These are phyloP conservation scores for Clarireedia homoeocarpa DNA, from an alignment of 2,329 filamentous ascomycete species.

Conservation along the genomic window DNA sequence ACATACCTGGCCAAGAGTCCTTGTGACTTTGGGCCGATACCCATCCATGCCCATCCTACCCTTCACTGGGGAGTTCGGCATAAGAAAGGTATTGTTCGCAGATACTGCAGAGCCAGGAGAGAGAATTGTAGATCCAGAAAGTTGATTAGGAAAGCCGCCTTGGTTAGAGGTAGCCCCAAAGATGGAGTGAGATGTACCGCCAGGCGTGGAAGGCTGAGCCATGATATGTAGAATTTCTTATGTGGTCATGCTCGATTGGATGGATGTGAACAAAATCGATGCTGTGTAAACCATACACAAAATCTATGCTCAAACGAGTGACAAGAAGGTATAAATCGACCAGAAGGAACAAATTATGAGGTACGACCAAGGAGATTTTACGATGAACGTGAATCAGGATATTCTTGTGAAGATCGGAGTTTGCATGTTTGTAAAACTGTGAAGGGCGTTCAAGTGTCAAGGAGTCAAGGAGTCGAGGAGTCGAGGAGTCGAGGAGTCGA, in stretches of 20 bases:
- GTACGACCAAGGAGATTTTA: not conserved
- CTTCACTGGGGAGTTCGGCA: slow-evolving; percentile 77
- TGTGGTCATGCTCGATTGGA: slow-evolving; percentile 15
- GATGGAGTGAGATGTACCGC: slow-evolving; percentile 35
- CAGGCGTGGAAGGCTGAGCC: slow-evolving; percentile 39
- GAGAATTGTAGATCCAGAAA: slow-evolving; percentile 13
- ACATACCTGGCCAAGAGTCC: slow-evolving; percentile 56
- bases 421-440: not conserved
- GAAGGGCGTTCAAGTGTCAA: no score
- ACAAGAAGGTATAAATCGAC: not conserved
- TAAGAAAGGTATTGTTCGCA: slow-evolving; percentile 77
- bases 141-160: slow-evolving; percentile 12
- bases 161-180: slow-evolving; percentile 36
- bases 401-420: not conserved
- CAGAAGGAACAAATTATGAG: not conserved
- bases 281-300: slow-evolving; percentile 7
- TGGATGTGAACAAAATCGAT: not conserved
- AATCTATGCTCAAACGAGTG: not conserved
- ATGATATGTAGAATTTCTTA: slow-evolving; percentile 26
- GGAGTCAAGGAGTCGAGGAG: no score
- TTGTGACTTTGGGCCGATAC: slow-evolving; percentile 77
- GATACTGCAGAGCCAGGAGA: slow-evolving; percentile 45
- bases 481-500: no score
- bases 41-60: slow-evolving; percentile 57
- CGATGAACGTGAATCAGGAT: not conserved